phyloP scores from a whole-genome alignment of 2,329 filamentous ascomycete genomes.

The Claviceps cyperi region DNA sequence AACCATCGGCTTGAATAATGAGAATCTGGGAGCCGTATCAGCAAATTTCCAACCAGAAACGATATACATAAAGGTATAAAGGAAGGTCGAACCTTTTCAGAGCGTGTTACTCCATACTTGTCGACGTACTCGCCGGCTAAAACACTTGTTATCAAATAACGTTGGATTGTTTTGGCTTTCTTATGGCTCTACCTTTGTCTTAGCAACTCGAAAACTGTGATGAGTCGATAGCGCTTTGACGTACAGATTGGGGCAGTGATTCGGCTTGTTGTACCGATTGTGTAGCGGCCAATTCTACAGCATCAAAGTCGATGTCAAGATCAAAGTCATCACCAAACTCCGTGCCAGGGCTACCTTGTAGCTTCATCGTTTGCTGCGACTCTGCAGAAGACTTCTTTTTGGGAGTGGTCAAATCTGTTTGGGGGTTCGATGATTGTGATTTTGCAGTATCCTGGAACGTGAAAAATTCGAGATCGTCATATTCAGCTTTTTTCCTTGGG shows the following conservation, averaged over 20 bases:
- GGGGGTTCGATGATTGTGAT: conserved; percentile 5
- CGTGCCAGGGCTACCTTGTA: conserved; percentile 12
- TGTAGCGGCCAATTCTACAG: conserved; percentile 57
- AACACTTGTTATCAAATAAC: conserved; percentile 68
- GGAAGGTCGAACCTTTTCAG: conserved; percentile 51
- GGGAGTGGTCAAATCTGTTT: conserved; percentile 4
- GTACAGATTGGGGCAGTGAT: conserved; percentile 20
- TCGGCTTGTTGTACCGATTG: conserved; percentile 36
- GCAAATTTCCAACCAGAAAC: not conserved
- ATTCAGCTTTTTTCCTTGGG: conserved; percentile 26
- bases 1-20: conserved; percentile 65
- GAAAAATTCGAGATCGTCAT: conserved; percentile 53
- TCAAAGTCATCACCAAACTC: conserved; percentile 34
- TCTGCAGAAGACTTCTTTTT: conserved; percentile 5
- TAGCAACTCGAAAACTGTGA: conserved; percentile 35
- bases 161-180: conserved; percentile 64
- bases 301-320: conserved; percentile 67
- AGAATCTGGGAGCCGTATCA: conserved; percentile 44
- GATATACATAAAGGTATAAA: conserved; percentile 5
- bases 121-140: conserved; percentile 54
- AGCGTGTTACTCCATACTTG: conserved; percentile 40
- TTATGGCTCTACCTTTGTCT: conserved; percentile 49
- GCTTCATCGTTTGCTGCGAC: not conserved
- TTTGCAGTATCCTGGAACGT: conserved; percentile 31
- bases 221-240: conserved; percentile 14